These are phyloP conservation scores for Cordyceps javanica DNA, from an alignment of 2,329 filamentous ascomycete species.

Conservation along the genomic window DNA sequence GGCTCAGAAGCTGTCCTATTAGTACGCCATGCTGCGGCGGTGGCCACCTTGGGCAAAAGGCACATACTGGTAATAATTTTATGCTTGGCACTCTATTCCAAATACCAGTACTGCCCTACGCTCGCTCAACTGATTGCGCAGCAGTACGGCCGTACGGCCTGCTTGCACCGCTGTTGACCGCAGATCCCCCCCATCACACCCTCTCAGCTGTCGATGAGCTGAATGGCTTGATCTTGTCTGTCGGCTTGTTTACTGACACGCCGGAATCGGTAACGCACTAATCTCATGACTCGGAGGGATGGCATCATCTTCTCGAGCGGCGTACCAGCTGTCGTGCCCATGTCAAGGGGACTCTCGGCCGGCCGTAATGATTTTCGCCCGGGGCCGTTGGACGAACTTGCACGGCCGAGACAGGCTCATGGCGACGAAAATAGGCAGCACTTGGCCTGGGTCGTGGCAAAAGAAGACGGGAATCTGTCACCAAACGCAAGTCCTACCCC, in stretches of 20 bases:
- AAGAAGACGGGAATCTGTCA: not conserved
- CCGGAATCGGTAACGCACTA: not conserved
- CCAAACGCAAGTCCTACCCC: not conserved
- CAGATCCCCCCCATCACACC: not conserved
- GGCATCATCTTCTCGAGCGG: not conserved
- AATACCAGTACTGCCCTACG: not conserved
- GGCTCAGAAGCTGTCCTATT: not conserved
- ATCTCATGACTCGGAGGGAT: not conserved
- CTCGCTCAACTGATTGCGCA: not conserved
- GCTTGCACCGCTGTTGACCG: not conserved
- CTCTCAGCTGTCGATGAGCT: not conserved
- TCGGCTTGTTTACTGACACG: not conserved
- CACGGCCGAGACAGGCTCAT: not conserved
- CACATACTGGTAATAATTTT: no score
- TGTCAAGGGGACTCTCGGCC: not conserved
- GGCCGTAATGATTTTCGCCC: not conserved
- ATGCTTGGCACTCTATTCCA: conserved; percentile 4
- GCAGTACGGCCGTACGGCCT: not conserved
- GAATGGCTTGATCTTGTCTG: conserved; percentile 9
- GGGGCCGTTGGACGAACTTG: not conserved
- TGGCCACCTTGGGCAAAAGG: not conserved
- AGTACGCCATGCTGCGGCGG: not conserved
- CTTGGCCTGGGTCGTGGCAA: not conserved
- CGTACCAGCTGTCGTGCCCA: not conserved
- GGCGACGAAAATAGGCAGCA: not conserved